These are phyloP conservation scores for Leccinum cinnamomeum DNA, from an alignment of 1,284 basidiomycete species.

Conservation along the genomic window DNA sequence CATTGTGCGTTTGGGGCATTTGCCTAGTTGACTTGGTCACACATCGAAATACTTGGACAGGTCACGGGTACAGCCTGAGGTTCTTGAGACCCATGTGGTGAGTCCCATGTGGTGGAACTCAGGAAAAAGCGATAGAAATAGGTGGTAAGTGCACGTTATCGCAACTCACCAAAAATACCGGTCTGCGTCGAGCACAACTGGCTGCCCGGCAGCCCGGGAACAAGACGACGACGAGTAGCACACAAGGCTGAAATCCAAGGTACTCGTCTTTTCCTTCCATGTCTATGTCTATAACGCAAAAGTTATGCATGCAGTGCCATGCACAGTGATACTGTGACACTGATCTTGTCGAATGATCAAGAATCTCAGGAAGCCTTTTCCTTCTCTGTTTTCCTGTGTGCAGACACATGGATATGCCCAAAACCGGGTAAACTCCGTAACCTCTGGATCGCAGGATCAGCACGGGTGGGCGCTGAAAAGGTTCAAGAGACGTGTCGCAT, in stretches of 20 bases:
- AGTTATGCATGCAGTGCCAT: neutral
- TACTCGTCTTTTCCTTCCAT: constrained; percentile 3
- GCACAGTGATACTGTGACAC: neutral
- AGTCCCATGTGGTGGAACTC: neutral
- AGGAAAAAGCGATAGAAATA: neutral
- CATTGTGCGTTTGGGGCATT: neutral
- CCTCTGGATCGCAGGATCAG: constrained; percentile 44
- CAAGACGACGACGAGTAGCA: neutral
- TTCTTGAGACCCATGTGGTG: neutral
- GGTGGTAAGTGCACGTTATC: neutral
- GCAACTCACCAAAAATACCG: neutral
- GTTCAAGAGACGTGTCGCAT: neutral
- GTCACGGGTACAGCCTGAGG: neutral
- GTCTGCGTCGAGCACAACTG: neutral
- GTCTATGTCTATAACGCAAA: constrained; percentile 4
- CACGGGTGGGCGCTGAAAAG: constrained; percentile 2
- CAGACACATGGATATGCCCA: constrained; percentile 75
- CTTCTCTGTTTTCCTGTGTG: constrained; percentile 46
- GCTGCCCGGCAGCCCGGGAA: neutral
- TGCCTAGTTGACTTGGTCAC: neutral
- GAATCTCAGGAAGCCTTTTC: constrained; percentile 22
- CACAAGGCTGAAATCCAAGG: neutral
- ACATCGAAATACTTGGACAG: neutral
- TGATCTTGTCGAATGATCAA: constrained; percentile 9
- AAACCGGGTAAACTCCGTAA: constrained; percentile 70